Percentiles rank a stretch among this genome's conserved stretches.
phyloP scores from a whole-genome alignment of 2,329 filamentous ascomycete species.

The Diaporthe longicolla region DNA sequence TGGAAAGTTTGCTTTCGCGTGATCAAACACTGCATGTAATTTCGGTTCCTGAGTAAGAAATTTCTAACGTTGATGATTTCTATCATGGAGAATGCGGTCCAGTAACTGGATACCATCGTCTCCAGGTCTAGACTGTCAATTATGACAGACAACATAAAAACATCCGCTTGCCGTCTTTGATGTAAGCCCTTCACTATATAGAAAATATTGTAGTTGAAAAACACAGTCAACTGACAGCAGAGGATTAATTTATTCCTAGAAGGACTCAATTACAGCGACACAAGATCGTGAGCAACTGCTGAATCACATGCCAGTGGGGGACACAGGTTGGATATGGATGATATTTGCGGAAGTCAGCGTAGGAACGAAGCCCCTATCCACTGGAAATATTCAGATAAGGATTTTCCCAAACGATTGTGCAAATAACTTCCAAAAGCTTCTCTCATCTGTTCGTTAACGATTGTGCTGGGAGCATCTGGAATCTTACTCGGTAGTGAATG shows the following conservation, averaged over 20 bases:
- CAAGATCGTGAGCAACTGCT: too few relatives aligned
- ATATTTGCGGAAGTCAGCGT: too few relatives aligned
- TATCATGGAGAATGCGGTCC: neutral
- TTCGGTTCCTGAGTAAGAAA: neutral
- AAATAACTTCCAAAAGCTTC: neutral
- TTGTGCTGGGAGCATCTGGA: neutral
- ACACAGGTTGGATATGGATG: too few relatives aligned
- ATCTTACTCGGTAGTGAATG: neutral
- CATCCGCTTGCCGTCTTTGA: neutral
- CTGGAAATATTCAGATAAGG: too few relatives aligned
- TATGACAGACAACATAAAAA: neutral
- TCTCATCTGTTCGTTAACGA: neutral
- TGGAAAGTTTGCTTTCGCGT: neutral
- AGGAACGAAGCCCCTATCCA: too few relatives aligned
- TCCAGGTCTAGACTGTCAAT: neutral
- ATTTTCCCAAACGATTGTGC: neutral
- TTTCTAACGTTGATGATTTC: neutral
- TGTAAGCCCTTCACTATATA: neutral
- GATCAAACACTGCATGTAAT: neutral
- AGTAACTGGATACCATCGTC: neutral
- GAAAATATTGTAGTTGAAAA: neutral
- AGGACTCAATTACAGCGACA: too few relatives aligned
- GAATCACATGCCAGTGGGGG: too few relatives aligned
- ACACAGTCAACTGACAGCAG: neutral
- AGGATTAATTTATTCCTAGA: neutral